Evolutionary conservation across 2,329 filamentous ascomycete genomes (phyloP).

Genomic region (Apiospora pterosperma): DNA sequence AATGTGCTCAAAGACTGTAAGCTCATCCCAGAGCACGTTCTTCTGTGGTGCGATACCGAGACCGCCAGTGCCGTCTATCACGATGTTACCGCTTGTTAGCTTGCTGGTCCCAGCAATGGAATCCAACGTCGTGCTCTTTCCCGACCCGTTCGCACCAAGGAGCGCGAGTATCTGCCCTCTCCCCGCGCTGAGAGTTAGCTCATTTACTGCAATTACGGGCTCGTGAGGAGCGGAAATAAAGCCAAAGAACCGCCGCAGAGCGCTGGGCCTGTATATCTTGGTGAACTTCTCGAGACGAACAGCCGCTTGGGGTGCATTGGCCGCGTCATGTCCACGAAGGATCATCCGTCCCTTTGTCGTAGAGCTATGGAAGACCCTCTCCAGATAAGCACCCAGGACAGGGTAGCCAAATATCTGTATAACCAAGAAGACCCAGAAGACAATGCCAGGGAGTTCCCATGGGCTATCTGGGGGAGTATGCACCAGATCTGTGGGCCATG

Average conservation of each 20-base stretch:
- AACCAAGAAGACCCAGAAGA: slow-evolving; percentile 72
- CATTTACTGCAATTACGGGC: slow-evolving; percentile 74
- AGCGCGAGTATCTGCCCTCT: slow-evolving; percentile 83
- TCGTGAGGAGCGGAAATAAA: slow-evolving; percentile 48
- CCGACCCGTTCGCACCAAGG: slow-evolving; percentile 84
- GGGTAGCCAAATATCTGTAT: slow-evolving; percentile 79
- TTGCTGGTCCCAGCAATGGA: slow-evolving; percentile 80
- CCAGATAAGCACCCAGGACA: slow-evolving; percentile 69
- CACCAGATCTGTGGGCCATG: slow-evolving; percentile 57
- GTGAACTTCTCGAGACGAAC: slow-evolving; percentile 71
- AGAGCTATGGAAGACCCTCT: slow-evolving; percentile 73
- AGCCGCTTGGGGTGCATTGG: slow-evolving; percentile 41
- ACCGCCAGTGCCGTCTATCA: slow-evolving; percentile 72
- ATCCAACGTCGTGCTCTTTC: slow-evolving; percentile 87
- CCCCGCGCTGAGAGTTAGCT: slow-evolving; percentile 66
- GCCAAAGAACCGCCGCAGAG: slow-evolving; percentile 52
- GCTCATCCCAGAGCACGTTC: slow-evolving; percentile 88
- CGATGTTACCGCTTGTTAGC: slow-evolving; percentile 72
- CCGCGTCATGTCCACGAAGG: slow-evolving; percentile 28
- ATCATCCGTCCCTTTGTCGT: slow-evolving; percentile 59
- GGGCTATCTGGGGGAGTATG: slow-evolving; percentile 60
- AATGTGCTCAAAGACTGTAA: slow-evolving; percentile 84
- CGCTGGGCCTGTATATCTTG: slow-evolving; percentile 71
- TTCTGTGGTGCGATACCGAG: slow-evolving; percentile 88
- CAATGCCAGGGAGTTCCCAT: slow-evolving; percentile 69